Conservation (phyloP, 2,329 filamentous ascomycete genomes). For the Eutypella sp. region DNA sequence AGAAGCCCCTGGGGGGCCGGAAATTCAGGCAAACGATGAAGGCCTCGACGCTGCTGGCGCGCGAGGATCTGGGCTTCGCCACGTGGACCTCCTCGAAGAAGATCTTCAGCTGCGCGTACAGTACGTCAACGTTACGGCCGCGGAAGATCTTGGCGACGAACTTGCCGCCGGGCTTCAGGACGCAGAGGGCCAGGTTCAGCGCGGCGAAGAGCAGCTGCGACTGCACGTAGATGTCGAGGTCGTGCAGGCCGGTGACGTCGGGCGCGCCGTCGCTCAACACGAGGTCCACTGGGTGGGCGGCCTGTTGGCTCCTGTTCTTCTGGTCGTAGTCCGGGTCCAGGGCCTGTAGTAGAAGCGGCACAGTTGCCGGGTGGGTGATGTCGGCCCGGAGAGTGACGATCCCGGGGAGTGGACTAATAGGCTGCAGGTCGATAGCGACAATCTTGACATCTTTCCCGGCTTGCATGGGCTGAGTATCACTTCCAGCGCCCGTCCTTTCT, state of each 20-base stretch:
- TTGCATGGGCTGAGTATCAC: conserved; percentile 23
- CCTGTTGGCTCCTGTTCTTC: conserved; percentile 40
- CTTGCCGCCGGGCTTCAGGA: conserved; percentile 86
- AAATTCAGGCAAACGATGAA: conserved; percentile 96
- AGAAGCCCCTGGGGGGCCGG: conserved; percentile 69
- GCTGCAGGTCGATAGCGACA: conserved; percentile 91
- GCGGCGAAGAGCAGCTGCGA: conserved; percentile 92
- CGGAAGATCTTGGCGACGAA: conserved; percentile 99
- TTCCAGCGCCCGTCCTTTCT: conserved; percentile 10
- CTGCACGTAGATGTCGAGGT: conserved; percentile 97
- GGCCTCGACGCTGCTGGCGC: conserved; percentile 94
- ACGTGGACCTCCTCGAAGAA: conserved; percentile 86
- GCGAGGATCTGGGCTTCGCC: conserved; percentile 87
- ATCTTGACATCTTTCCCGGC: conserved; percentile 77
- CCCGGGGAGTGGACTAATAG: conserved; percentile 88
- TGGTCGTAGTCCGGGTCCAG: conserved; percentile 68
- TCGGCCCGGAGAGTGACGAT: conserved; percentile 91
- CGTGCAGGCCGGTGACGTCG: conserved; percentile 93
- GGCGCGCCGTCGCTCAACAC: conserved; percentile 94
- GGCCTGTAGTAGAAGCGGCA: conserved; percentile 80
- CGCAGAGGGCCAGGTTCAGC: conserved; percentile 86
- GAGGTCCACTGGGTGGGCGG: conserved; percentile 78
- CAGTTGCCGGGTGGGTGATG: conserved; percentile 94
- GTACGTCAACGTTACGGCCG: conserved; percentile 87
- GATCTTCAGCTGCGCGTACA: conserved; percentile 89